phyloP scores from a whole-genome alignment of 164 flowering plant genomes.

The Aristolochia californica region DNA sequence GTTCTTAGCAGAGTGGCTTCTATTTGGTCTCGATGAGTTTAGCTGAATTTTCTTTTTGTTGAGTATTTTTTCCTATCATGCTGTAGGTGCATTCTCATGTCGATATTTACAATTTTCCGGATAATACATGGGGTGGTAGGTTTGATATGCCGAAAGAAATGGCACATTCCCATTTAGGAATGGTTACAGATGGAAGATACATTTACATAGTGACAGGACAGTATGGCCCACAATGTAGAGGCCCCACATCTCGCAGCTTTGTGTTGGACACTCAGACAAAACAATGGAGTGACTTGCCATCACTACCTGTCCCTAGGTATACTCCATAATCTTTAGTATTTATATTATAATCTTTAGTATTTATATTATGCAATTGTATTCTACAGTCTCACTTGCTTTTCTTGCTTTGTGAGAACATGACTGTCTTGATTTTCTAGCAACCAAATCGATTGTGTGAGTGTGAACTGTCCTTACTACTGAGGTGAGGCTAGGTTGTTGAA shows the following conservation, averaged over 20 bases:
- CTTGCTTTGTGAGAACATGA: too few relatives aligned
- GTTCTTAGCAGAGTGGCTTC: too few relatives aligned
- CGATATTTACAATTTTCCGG: conserved; percentile 71
- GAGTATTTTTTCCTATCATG: not conserved
- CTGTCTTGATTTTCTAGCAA: too few relatives aligned
- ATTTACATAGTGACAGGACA: conserved; percentile 82
- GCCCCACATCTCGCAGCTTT: conserved; percentile 55
- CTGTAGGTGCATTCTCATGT: conserved; percentile 89
- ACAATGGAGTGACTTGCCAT: conserved; percentile 54
- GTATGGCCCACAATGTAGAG: conserved; percentile 93
- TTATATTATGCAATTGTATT: too few relatives aligned
- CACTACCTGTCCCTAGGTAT: conserved; percentile 88
- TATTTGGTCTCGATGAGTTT: too few relatives aligned
- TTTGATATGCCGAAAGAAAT: conserved; percentile 87
- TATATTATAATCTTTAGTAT: too few relatives aligned
- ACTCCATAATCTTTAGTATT: too few relatives aligned
- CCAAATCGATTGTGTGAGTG: too few relatives aligned
- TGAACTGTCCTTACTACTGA: too few relatives aligned
- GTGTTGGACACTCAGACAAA: conserved; percentile 67
- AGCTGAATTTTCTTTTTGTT: not conserved
- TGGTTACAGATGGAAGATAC: conserved; percentile 86
- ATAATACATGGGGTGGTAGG: conserved; percentile 73
- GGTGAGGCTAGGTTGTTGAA: too few relatives aligned
- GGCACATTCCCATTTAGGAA: conserved; percentile 95
- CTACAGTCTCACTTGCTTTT: too few relatives aligned